Evolutionary conservation across 2,329 filamentous ascomycete genomes (phyloP), one percentile per base, ranked within the genome.

Genomic region (Zymoseptoria brevis): DNA sequence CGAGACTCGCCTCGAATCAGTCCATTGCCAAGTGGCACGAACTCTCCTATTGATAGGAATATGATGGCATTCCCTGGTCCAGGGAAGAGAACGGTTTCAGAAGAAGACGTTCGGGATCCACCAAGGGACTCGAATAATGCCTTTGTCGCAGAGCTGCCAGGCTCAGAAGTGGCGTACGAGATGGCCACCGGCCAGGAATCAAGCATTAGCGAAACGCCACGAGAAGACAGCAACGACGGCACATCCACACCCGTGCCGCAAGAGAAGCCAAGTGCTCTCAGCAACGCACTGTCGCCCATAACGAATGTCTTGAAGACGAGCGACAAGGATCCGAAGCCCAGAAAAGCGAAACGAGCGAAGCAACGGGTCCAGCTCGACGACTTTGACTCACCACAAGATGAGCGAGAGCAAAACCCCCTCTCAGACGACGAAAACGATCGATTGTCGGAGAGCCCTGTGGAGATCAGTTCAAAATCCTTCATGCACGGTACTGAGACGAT

Each of bases 311-410:
- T 77, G 57, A 74, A 70, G 69, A 71, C 72, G 13, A 71, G 69
- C 60, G 65, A 72, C 71, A 69, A 68, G 72, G 49, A 77, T 72
- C 56, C 75, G 70, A 82, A 83, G 48, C 67, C 77, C 1, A 83
- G 80, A 67, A 81, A 84, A 72, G 77, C 81, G 50, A 83, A 79
- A 59, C 80, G 81, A 64, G 81, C 85, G 1, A 85, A 84, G 62
- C 76, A 82, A 16, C 83, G 86, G 22, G 79, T 86, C 62, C 85
- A 86, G 57, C 77, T 90, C 11, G 88, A 90, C 67, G 87, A 88
- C 63, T 87, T 88, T 52, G 87, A 88, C 56, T 82, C 82, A 4
- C 79, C 77, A 21, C 71, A 77, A 48, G 79, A 75, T 50, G 75
- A 76, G 53, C 75, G 74, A 29, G 60, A 62, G 2, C 58, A 66